A percentile compares a stretch with the other conserved stretches of the same genome.
Evolutionary conservation across 495 filamentous ascomycete genomes (phyloP).

Genomic region (Neurospora sp.): DNA sequence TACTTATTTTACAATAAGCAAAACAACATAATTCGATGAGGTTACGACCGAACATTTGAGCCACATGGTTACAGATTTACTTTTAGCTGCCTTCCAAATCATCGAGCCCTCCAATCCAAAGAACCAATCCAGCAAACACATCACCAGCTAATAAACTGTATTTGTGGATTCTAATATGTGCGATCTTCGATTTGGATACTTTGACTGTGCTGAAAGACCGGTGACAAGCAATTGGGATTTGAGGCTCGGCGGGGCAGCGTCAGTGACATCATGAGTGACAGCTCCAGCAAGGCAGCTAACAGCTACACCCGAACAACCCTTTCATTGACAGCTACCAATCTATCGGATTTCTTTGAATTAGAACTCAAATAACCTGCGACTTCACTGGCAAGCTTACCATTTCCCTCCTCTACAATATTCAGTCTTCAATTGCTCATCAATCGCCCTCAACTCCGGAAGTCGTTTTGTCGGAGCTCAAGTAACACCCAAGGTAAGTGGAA

Average conservation of each 20-base stretch:
- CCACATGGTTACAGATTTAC: background rate
- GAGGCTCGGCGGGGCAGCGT: background rate
- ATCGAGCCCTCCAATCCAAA: background rate
- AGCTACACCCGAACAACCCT: background rate
- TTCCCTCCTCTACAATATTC: background rate
- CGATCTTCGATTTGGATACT: background rate
- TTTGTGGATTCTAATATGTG: background rate
- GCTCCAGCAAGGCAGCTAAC: background rate
- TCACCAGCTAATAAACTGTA: background rate
- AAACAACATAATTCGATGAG: background rate
- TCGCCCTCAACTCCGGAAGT: background rate
- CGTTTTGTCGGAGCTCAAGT: background rate
- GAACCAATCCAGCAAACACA: background rate
- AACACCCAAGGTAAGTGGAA: background rate
- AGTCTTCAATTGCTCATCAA: background rate
- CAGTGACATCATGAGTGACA: conserved; percentile 8
- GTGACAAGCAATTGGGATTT: background rate
- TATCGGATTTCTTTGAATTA: background rate
- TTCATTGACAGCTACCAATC: background rate
- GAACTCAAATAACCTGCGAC: background rate
- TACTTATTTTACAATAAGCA: background rate
- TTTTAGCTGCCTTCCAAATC: background rate
- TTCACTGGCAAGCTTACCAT: background rate
- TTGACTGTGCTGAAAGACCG: background rate
- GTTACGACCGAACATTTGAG: background rate